Conservation (phyloP, 2,329 filamentous ascomycete genomes). For the Apiospora saccharicola region DNA sequence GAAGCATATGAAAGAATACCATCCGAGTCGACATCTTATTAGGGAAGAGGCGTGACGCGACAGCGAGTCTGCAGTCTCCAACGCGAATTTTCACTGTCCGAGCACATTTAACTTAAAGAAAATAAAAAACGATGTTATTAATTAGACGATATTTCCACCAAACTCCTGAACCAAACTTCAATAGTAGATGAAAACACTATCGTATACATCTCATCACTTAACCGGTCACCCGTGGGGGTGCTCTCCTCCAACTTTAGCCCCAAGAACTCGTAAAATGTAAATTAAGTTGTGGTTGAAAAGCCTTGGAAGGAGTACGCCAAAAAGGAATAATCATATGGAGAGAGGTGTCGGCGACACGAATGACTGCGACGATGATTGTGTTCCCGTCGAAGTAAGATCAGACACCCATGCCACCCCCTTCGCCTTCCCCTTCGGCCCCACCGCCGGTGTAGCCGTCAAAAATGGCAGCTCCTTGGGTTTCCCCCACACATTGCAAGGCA, state of each 20-base stretch:
- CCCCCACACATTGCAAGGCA: slow-evolving; percentile 44
- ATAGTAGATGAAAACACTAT: too few species aligned
- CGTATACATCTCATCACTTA: too few species aligned
- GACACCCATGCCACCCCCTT: neutral
- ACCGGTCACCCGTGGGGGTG: too few species aligned
- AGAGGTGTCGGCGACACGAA: neutral
- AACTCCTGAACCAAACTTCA: neutral
- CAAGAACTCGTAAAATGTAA: neutral
- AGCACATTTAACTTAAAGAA: too few species aligned
- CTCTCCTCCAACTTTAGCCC: neutral
- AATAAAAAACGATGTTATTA: neutral
- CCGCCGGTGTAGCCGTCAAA: neutral
- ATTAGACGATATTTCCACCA: neutral
- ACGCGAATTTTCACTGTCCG: neutral
- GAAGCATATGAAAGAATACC: neutral
- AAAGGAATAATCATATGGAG: neutral
- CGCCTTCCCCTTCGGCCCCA: neutral
- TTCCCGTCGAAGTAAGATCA: neutral
- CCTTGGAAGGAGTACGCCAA: neutral
- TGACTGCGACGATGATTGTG: neutral
- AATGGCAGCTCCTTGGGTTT: slow-evolving; percentile 42
- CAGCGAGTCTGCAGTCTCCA: neutral
- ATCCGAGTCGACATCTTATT: neutral
- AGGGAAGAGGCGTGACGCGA: too few species aligned
- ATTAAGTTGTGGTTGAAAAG: neutral